Percentiles rank a stretch among this genome's conserved stretches.
Evolutionary conservation across 2,329 filamentous ascomycete species (phyloP).

Genomic region (Fusarium robinianum): DNA sequence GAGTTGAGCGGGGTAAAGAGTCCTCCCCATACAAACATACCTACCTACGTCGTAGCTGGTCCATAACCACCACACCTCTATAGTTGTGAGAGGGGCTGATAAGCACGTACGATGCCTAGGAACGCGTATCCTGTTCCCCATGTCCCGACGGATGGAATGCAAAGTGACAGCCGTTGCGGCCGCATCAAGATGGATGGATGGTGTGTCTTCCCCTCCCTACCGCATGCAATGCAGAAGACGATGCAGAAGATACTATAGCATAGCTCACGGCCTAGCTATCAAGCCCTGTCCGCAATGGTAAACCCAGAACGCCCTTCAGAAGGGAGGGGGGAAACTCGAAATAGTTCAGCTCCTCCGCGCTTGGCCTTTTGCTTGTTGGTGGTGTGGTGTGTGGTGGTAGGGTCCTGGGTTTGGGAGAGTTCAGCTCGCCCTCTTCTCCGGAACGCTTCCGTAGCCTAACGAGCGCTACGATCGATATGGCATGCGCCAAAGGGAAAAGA

Average conservation of each 20-base stretch:
- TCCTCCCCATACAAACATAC: too few relatives aligned
- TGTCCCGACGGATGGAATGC: neutral
- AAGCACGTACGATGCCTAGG: too few relatives aligned
- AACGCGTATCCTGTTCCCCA: too few relatives aligned
- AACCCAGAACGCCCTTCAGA: constrained; percentile 8
- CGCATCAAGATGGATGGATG: neutral
- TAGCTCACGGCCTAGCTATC: too few relatives aligned
- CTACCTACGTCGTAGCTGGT: too few relatives aligned
- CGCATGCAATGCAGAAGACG: too few relatives aligned
- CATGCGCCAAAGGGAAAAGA: too few relatives aligned
- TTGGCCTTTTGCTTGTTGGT: too few relatives aligned
- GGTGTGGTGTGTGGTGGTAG: constrained; percentile 5
- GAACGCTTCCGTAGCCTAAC: constrained; percentile 10
- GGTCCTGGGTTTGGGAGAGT: constrained; percentile 9
- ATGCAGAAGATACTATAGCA: too few relatives aligned
- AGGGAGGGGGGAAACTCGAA: constrained; percentile 5
- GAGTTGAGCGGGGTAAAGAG: too few relatives aligned
- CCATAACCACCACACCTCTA: too few relatives aligned
- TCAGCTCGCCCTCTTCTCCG: neutral
- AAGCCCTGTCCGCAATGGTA: neutral
- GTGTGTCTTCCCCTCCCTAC: constrained; percentile 12
- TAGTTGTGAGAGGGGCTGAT: too few relatives aligned
- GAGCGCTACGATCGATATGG: neutral
- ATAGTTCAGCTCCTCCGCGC: constrained; percentile 7
- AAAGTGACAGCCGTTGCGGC: constrained; percentile 5